A percentile compares a stretch with the other conserved stretches of the same genome.
These are phyloP conservation scores for Hymenoscyphus fructigenus DNA, from an alignment of 2,329 filamentous ascomycete genomes.

Conservation along the genomic window DNA sequence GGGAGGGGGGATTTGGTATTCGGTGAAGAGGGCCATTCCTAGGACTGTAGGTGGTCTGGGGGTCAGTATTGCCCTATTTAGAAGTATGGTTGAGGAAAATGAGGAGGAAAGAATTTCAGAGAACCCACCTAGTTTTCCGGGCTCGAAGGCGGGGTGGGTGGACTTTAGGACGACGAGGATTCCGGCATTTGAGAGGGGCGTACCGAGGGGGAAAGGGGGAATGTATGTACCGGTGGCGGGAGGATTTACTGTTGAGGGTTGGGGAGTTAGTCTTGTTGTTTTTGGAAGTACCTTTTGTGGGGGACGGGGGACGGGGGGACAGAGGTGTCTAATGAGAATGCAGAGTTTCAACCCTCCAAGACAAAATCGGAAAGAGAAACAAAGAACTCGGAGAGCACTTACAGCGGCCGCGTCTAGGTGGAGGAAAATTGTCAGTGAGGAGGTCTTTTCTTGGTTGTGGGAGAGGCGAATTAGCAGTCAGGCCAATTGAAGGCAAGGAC, in stretches of 20 bases:
- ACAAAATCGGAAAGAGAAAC: too few species aligned
- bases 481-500: neutral
- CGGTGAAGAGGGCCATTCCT: conserved; percentile 56
- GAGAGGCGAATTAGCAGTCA: neutral
- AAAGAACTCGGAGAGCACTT: too few species aligned
- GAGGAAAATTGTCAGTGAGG: neutral
- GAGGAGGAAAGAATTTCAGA: too few species aligned
- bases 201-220: conserved; percentile 55
- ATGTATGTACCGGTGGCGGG: conserved; percentile 35
- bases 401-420: neutral
- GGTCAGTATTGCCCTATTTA: too few species aligned
- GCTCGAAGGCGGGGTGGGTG: conserved; percentile 57
- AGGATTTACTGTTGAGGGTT: conserved; percentile 30
- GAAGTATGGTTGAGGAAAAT: too few species aligned
- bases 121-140: conserved; percentile 69
- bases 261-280: too few species aligned
- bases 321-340: too few species aligned
- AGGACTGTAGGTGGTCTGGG: too few species aligned
- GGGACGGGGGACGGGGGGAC: too few species aligned
- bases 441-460: neutral
- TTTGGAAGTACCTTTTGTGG: too few species aligned
- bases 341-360: too few species aligned
- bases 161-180: conserved; percentile 70
- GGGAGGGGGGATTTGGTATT: conserved; percentile 63
- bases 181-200: conserved; percentile 60